Evolutionary conservation across 108 stramenopile species (phyloP).

Genomic region (Stephanodiscus triporus): DNA sequence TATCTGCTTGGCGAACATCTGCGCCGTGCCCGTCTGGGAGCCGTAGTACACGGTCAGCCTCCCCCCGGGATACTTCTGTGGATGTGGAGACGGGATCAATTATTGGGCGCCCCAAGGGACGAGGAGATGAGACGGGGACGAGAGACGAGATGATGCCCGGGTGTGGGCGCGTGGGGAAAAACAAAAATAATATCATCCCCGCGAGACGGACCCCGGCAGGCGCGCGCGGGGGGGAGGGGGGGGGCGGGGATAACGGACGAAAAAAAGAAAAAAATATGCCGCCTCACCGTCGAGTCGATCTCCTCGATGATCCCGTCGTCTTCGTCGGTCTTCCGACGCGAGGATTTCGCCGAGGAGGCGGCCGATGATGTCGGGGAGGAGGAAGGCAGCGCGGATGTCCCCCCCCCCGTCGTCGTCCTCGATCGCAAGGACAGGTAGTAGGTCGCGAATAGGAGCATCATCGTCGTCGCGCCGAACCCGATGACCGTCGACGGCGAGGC

Average conservation of each 20-base stretch:
- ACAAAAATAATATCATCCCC: too few relatives aligned
- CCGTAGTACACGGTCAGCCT: conserved; percentile 90
- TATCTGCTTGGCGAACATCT: conserved; percentile 92
- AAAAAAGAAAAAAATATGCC: background rate
- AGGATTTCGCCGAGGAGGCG: background rate
- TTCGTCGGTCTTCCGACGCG: background rate
- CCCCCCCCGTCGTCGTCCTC: background rate
- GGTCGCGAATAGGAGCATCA: conserved; percentile 21
- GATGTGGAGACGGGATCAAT: background rate
- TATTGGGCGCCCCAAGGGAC: too few relatives aligned
- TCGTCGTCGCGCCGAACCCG: conserved; percentile 22
- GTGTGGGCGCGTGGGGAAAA: too few relatives aligned
- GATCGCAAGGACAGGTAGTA: background rate
- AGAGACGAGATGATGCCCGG: too few relatives aligned
- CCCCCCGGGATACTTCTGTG: conserved; percentile 75
- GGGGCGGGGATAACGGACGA: background rate
- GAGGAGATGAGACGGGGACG: too few relatives aligned
- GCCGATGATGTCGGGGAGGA: too few relatives aligned
- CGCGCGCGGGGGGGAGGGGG: background rate
- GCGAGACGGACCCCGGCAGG: too few relatives aligned
- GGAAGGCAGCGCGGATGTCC: too few relatives aligned
- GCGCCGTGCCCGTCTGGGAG: conserved; percentile 98
- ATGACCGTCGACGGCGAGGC: conserved; percentile 15
- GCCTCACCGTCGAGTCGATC: conserved; percentile 1
- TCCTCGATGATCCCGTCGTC: conserved; percentile 5